Base-by-base conservation (phyloP, 139 green algal genomes). In the Closterium sp. region DNA sequence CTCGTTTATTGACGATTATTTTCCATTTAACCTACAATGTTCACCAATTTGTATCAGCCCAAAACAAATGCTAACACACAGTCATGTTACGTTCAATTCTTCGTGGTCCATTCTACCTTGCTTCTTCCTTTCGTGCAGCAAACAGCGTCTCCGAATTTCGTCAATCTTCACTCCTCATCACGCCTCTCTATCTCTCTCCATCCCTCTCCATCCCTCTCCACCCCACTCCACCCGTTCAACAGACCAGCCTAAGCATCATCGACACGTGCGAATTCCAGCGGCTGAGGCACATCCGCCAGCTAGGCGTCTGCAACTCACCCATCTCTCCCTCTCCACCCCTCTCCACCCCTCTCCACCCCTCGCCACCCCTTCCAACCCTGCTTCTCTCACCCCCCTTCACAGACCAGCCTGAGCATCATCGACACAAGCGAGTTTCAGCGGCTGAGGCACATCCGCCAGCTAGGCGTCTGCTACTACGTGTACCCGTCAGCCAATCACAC, bases 381-480 rank as follows among this genome's bases (percentile, higher is more conserved):
- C 38, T 30, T 10, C 32, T 10, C 10, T 29, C 85, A 21, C 21
- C 21, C 85, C 28, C 85, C 0, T 86, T 9, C 45, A 17, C 88
- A 90, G 88, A 29, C 45, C 11, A 87, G 88, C 29, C 88, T 90
- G 1, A 31, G 29, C 9, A 92, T 98, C 62, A 96, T 99, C 17
- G 97, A 99, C 95, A 97, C 97, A 7, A 92, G 95, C 1, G 93
- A 98, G 85, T 98, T 98, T 89, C 97, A 99, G 95, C 90, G 97
- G 3, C 92, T 99, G 70, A 91, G 97, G 32, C 88, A 97, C 42
- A 94, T 99, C 13, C 97, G 98, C 92, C 97, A 98, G 94, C 96
- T 99, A 31, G 97, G 97, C 30, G 94, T 94, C 31, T 88, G 93
- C 0, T 95, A 96, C 94, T 70, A 92, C 91, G 95, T 98, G 10